Conservation (phyloP, 352 stramenopile genomes). For the Salisapilia sapeloensis region DNA sequence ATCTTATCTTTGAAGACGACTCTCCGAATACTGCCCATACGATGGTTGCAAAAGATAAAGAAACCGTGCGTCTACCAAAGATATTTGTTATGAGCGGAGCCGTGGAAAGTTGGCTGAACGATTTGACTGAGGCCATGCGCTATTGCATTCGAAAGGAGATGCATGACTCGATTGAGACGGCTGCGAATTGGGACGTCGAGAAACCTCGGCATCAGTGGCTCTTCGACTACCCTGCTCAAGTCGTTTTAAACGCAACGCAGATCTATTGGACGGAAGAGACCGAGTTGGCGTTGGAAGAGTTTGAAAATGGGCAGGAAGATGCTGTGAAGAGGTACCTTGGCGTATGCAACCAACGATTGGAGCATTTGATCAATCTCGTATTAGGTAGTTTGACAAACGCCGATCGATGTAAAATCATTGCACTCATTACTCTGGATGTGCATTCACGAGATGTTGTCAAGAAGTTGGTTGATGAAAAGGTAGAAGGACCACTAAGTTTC, state of each 20-base stretch:
- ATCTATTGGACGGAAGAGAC: constrained; percentile 97
- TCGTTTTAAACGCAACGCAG: constrained; percentile 74
- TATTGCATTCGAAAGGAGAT: constrained; percentile 76
- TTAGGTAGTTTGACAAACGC: constrained; percentile 74
- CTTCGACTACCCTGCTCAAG: constrained; percentile 91
- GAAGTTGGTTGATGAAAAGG: constrained; percentile 75
- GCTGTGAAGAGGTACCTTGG: constrained; percentile 69
- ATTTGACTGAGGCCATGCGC: constrained; percentile 71
- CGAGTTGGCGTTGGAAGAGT: constrained; percentile 80
- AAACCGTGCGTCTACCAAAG: constrained; percentile 37
- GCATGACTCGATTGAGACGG: constrained; percentile 75
- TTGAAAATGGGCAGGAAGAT: constrained; percentile 78
- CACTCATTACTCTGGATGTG: constrained; percentile 92
- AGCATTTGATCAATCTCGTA: constrained; percentile 87
- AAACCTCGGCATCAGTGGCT: constrained; percentile 94
- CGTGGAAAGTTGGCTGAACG: constrained; percentile 78
- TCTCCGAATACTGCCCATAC: constrained; percentile 65
- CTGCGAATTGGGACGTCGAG: constrained; percentile 88
- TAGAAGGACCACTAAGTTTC: constrained; percentile 76
- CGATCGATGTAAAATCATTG: constrained; percentile 90
- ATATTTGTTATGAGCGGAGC: constrained; percentile 75
- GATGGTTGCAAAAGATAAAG: constrained; percentile 74
- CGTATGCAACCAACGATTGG: constrained; percentile 70
- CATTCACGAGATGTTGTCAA: constrained; percentile 90
- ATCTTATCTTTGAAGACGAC: constrained; percentile 66